Conservation (phyloP, 768 basidiomycete genomes). For the Tephrocybe sp. region DNA sequence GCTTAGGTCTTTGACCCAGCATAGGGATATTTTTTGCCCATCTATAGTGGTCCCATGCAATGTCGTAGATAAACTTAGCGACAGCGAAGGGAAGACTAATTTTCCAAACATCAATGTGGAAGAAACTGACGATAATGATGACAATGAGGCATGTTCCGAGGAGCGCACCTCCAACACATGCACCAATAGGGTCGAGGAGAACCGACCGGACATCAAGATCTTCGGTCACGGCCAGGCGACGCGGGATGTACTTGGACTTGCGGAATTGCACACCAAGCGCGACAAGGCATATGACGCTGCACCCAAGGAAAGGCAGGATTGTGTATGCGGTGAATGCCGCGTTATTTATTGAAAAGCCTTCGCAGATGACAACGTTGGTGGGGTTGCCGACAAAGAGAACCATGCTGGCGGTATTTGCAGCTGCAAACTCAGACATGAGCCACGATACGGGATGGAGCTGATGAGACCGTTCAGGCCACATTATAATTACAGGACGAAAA, state of each 20-base stretch:
- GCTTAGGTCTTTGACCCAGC: conserved; percentile 19
- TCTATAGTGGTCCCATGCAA: conserved; percentile 56
- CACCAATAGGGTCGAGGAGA: conserved; percentile 73
- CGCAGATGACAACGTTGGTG: conserved; percentile 92
- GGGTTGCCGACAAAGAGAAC: conserved; percentile 85
- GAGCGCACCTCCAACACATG: conserved; percentile 68
- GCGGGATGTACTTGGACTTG: conserved; percentile 52
- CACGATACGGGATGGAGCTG: conserved; percentile 56
- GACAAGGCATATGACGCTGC: conserved; percentile 60
- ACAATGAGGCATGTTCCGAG: conserved; percentile 69
- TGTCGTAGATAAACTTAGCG: conserved; percentile 70
- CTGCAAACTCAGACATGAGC: conserved; percentile 76
- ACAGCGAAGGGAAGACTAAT: conserved; percentile 82
- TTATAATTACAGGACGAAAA: conserved; percentile 1
- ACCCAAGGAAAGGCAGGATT: conserved; percentile 76
- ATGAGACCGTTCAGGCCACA: neutral
- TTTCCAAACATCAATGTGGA: conserved; percentile 79
- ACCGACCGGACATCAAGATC: conserved; percentile 55
- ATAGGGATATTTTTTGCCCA: conserved; percentile 27
- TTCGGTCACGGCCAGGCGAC: conserved; percentile 33
- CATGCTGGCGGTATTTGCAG: conserved; percentile 78
- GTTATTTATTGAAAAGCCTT: conserved; percentile 79
- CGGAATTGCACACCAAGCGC: conserved; percentile 64
- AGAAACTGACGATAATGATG: conserved; percentile 74
- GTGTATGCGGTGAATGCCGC: conserved; percentile 81